These are phyloP conservation scores for Aspergillus olivimuriae DNA, from an alignment of 495 filamentous ascomycete genomes.

Conservation along the genomic window DNA sequence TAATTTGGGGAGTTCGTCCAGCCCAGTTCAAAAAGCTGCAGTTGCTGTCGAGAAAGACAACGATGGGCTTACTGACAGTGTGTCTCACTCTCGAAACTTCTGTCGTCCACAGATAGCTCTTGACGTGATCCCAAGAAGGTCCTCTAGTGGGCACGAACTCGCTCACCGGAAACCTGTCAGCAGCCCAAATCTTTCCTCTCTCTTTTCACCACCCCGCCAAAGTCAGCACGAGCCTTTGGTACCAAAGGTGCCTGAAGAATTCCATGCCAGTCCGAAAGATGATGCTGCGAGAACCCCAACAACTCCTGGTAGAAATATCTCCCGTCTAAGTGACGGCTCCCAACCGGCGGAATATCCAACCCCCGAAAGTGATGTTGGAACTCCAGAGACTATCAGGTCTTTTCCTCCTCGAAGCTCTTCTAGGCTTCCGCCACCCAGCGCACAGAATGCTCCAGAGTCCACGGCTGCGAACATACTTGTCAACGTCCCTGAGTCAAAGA, in stretches of 20 bases:
- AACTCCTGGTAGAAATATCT: slow-evolving; percentile 2
- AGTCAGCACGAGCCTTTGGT: slow-evolving; percentile 1
- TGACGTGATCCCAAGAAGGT: slow-evolving; percentile 4
- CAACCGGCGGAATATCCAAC: no score
- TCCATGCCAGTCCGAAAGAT: not conserved
- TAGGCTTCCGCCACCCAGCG: no score
- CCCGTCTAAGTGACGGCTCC: no score
- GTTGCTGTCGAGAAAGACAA: not conserved
- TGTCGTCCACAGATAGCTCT: slow-evolving; percentile 10
- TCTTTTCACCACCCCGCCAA: slow-evolving; percentile 1
- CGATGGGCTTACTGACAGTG: not conserved
- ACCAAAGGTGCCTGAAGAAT: slow-evolving; percentile 6
- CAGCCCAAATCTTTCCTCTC: slow-evolving; percentile 3
- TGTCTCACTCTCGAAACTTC: slow-evolving; percentile 3
- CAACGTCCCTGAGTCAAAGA: not conserved
- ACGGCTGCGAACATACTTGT: no score
- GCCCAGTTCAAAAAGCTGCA: not conserved
- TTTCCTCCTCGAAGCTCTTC: slow-evolving; percentile 1
- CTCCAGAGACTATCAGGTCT: slow-evolving; percentile 1
- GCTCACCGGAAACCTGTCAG: slow-evolving; percentile 9
- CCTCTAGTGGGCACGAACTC: slow-evolving; percentile 8
- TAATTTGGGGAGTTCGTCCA: not conserved
- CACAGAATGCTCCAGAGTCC: no score
- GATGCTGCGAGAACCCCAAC: no score
- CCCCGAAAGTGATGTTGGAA: no score